Evolutionary conservation across 2,329 filamentous ascomycete species (phyloP), one percentile per base, ranked within the genome.

Genomic region (Verticillium isaacii): DNA sequence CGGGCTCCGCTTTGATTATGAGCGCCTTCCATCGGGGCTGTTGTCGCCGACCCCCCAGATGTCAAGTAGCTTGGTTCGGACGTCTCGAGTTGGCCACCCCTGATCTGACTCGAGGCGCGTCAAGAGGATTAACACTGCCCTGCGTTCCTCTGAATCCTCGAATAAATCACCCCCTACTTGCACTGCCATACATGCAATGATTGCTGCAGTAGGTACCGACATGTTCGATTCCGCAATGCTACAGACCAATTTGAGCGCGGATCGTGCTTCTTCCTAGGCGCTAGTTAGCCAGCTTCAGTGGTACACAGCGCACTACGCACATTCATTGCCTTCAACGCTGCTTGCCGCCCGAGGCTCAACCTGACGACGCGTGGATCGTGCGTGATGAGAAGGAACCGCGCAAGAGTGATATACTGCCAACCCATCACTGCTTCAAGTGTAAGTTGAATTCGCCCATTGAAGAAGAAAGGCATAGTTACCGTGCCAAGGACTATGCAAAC

Each of bases 181-280:
- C 15, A 85, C 83, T 2, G 81, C 82, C 77, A 85, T 82, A 19
- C 78, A 83, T 0, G 82, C 80, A 1, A 81, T 83, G 62, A 86
- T 84, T 72, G 85, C 79, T 52, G 78, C 78, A 0, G 85, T 84
- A 32, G 85, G 81, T 1, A 80, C 83, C 69, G 78, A 79, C 45
- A 80, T 75, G 68, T 88, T 88, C 32, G 80, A 82, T 12, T 83
- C 69, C 0, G 83, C 85, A 39, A 87, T 86, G 1, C 86, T 86
- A 66, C 85, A 88, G 2, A 88, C 72, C 29, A 79, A 74, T 17
- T 82, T 74, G 2, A 88, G 77, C 34, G 84, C 74, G 17, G 69
- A 64, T 61, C 80, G 74, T 8, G 84, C 78, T 15, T 76, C 73
- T 54, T 78, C 68, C 75, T 82, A 64, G 6, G 62, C 59, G 9